These are phyloP conservation scores for Geotrichum restrictum DNA, from an alignment of 1,139 yeast species.

Conservation along the genomic window DNA sequence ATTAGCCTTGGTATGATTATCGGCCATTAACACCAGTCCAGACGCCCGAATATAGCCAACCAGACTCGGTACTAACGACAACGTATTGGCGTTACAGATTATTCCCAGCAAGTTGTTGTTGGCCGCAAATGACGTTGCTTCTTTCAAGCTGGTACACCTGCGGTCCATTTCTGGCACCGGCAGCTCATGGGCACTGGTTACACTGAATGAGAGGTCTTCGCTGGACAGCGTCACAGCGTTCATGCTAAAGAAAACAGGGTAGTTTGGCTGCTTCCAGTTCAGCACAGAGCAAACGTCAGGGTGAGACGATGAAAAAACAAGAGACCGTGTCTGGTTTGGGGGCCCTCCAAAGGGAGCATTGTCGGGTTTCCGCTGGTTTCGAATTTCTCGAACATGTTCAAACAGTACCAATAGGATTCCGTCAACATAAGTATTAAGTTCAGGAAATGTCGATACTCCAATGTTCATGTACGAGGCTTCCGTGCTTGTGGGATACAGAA, in stretches of 20 bases:
- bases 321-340: constrained; percentile 46
- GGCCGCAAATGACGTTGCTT: constrained; percentile 68
- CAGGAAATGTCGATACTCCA: constrained; percentile 43
- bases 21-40: constrained; percentile 79
- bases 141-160: constrained; percentile 53
- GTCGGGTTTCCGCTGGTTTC: constrained; percentile 24
- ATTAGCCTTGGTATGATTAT: constrained; percentile 28
- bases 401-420: constrained; percentile 66
- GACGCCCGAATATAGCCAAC: constrained; percentile 71
- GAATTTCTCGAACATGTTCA: constrained; percentile 55
- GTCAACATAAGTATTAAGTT: constrained; percentile 74
- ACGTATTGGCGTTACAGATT: constrained; percentile 65
- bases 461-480: constrained; percentile 53
- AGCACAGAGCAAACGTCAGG: constrained; percentile 85
- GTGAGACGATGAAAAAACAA: constrained; percentile 80
- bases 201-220: constrained; percentile 34
- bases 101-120: constrained; percentile 81
- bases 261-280: constrained; percentile 98
- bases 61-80: constrained; percentile 70
- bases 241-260: constrained; percentile 85
- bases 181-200: constrained; percentile 39
- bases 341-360: constrained; percentile 24
- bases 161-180: constrained; percentile 39
- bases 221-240: constrained; percentile 37
- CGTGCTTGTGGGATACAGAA: constrained; percentile 71